Evolutionary conservation across 768 basidiomycete genomes (phyloP).

Genomic region (Coprinopsis sp.): DNA sequence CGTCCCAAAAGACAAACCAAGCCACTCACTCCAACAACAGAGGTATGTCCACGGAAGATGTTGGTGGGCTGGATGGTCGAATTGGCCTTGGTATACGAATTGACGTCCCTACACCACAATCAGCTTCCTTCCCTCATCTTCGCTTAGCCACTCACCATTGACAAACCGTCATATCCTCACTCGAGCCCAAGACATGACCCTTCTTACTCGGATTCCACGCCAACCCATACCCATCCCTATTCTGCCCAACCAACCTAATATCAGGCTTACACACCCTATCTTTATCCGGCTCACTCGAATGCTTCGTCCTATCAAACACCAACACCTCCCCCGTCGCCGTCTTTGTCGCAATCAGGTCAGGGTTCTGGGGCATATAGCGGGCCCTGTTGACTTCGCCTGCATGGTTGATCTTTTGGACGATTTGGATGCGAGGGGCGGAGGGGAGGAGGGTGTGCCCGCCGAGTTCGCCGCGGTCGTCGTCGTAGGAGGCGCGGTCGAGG

Average conservation of each 20-base stretch:
- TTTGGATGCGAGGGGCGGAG: constrained; percentile 79
- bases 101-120: constrained; percentile 72
- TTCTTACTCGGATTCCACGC: constrained; percentile 84
- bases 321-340: constrained; percentile 85
- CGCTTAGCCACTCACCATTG: constrained; percentile 60
- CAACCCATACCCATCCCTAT: constrained; percentile 90
- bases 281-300: constrained; percentile 86
- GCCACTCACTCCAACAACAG: constrained; percentile 80
- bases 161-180: constrained; percentile 94
- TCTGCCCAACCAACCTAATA: constrained; percentile 86
- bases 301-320: constrained; percentile 97
- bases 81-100: constrained; percentile 78
- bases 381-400: constrained; percentile 94
- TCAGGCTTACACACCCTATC: constrained; percentile 86
- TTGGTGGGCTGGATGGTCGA: constrained; percentile 78
- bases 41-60: constrained; percentile 83
- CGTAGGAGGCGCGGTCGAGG: constrained; percentile 76
- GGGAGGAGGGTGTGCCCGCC: constrained; percentile 89
- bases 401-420: constrained; percentile 94
- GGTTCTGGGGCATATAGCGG: constrained; percentile 99
- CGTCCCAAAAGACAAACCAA: neutral
- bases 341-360: constrained; percentile 95
- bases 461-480: constrained; percentile 90
- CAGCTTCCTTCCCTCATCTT: neutral
- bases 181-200: constrained; percentile 86